A percentile compares a stretch with the other conserved stretches of the same genome.
These are phyloP conservation scores for Pseudogymnoascus sp. DNA, from an alignment of 2,329 filamentous ascomycete species.

Conservation along the genomic window DNA sequence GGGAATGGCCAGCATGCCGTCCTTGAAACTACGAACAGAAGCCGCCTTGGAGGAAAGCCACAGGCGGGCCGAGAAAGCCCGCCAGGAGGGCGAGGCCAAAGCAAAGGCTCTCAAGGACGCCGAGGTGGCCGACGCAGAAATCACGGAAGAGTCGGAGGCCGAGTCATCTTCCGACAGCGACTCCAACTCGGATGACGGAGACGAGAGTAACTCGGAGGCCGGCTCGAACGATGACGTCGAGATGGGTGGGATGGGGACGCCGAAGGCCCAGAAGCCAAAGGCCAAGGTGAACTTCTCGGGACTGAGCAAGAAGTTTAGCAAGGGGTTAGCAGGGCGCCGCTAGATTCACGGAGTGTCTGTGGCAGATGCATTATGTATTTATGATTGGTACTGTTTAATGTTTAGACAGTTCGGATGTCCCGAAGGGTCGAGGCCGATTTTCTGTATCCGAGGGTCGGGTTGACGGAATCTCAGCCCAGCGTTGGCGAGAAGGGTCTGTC, in stretches of 20 bases:
- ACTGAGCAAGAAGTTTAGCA: constrained; percentile 8
- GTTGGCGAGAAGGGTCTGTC: background rate
- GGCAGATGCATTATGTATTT: background rate
- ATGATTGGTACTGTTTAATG: background rate
- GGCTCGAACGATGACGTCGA: background rate
- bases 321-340: background rate
- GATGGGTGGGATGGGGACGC: background rate
- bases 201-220: constrained; percentile 2
- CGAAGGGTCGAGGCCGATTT: background rate
- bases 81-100: background rate
- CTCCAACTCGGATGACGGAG: constrained; percentile 3
- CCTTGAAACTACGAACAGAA: background rate
- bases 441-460: background rate
- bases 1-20: background rate
- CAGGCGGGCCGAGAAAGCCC: background rate
- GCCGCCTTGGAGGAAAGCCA: background rate
- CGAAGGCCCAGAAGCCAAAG: constrained; percentile 4
- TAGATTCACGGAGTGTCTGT: background rate
- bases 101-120: constrained; percentile 3
- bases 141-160: background rate
- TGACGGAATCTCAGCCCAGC: background rate
- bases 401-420: background rate
- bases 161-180: background rate
- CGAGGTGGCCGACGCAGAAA: background rate
- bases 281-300: constrained; percentile 5